Evolutionary conservation across 2,329 filamentous ascomycete genomes (phyloP).

Genomic region (Lachnellula subtilissima): DNA sequence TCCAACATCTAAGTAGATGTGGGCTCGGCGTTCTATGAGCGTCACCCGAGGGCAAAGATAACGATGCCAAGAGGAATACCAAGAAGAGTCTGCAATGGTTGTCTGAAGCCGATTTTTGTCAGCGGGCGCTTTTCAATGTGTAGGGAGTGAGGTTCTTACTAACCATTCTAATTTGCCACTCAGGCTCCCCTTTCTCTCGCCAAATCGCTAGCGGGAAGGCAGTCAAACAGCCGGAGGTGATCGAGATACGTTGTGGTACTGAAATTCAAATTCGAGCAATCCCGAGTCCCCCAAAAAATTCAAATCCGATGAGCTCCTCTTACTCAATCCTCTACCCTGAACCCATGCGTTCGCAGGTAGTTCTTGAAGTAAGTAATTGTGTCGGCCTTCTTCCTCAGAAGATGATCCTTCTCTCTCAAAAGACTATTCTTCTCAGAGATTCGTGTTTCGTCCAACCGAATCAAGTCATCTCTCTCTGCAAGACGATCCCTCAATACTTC

Average conservation of each 20-base stretch:
- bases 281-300: background rate
- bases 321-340: conserved; percentile 15
- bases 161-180: background rate
- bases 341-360: conserved; percentile 16
- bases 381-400: conserved; percentile 4
- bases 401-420: conserved; percentile 11
- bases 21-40: background rate
- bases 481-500: conserved; percentile 16
- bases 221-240: background rate
- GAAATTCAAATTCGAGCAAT: background rate
- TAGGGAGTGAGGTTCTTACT: background rate
- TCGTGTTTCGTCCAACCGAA: conserved; percentile 13
- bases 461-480: conserved; percentile 13
- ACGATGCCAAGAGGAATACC: background rate
- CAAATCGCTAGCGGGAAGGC: no score
- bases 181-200: background rate
- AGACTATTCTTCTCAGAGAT: conserved; percentile 1
- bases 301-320: background rate
- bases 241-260: background rate
- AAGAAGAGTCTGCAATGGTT: background rate
- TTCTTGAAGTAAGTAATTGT: conserved; percentile 7
- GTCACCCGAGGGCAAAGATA: background rate
- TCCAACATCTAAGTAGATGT: background rate
- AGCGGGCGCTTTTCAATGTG: conserved; percentile 5
- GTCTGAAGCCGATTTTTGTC: conserved; percentile 4